phyloP scores from a whole-genome alignment of 2,329 filamentous ascomycete species.

The Huntiella abstrusa region DNA sequence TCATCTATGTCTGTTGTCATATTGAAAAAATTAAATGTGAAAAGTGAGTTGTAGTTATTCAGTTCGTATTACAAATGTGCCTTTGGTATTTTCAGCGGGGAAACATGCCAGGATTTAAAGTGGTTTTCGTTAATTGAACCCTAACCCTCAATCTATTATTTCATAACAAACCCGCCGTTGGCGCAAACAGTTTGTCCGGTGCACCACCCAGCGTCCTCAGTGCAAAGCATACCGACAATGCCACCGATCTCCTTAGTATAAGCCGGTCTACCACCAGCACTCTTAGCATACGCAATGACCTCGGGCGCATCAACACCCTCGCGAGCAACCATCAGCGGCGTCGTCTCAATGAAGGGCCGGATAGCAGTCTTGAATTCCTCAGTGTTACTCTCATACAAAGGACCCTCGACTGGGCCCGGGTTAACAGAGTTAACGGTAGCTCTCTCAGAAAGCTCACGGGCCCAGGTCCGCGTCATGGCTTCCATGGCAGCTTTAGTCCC shows the following conservation, averaged over 20 bases:
- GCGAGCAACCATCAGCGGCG: constrained; percentile 45
- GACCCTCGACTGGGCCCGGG: constrained; percentile 34
- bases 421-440: constrained; percentile 39
- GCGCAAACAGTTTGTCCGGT: constrained; percentile 66
- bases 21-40: background rate
- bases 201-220: constrained; percentile 53
- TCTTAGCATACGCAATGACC: constrained; percentile 12
- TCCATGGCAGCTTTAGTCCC: constrained; percentile 39
- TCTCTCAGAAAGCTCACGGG: constrained; percentile 33
- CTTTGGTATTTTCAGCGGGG: background rate
- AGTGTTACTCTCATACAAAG: constrained; percentile 29
- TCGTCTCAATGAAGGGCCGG: constrained; percentile 25
- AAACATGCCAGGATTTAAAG: background rate
- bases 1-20: constrained; percentile 19
- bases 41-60: background rate
- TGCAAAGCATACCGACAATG: constrained; percentile 20
- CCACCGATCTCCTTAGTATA: constrained; percentile 13
- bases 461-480: constrained; percentile 40
- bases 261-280: constrained; percentile 13
- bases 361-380: constrained; percentile 25
- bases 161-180: constrained; percentile 50
- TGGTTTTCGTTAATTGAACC: background rate
- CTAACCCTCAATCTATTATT: constrained; percentile 12
- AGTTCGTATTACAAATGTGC: background rate
- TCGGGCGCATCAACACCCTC: constrained; percentile 11